Evolutionary conservation across 1,139 yeast species (phyloP), one percentile per base, ranked within the genome.

Genomic region (Debaryomyces singareniensis): DNA sequence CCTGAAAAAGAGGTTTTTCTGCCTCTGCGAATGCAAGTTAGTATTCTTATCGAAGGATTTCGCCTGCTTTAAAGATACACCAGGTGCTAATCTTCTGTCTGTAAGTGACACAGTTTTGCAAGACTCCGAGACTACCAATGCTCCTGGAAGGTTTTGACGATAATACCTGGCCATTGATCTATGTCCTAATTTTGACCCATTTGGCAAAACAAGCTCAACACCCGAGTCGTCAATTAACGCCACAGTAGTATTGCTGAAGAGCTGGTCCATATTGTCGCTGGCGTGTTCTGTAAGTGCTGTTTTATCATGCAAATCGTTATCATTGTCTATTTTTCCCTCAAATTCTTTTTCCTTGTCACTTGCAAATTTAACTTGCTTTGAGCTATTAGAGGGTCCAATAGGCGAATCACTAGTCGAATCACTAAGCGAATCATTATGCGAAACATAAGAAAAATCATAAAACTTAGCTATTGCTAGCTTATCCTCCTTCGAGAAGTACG

Each of bases 111-210:
- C 59, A 0, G 71, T 60, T 29, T 42, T 56, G 24, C 45, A 49
- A 0, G 60, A 49, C 9, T 63, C 69, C 4, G 37, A 29, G 6
- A 45, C 31, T 9, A 44, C 55, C 5, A 47, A 33, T 3, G 63
- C 59, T 11, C 44, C 30, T 0, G 53, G 47, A 15, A 59, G 44
- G 29, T 55, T 61, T 37, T 63, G 75, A 30, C 68, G 65, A 33
- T 64, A 60, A 34, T 64, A 62, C 26, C 66, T 51, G n/a, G 54
- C 46, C 64, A 68, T 59, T 2, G 68, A 49, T 30, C 78, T 48
- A 44, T 71, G 76, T 0, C 75, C 75, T 3, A 72, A 51, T 29
- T 56, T 55, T 5, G 63, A 47, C 1, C 78, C 78, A n/a, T 68
- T 55, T 0, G 77, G 75, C 25, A 72, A 56, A 1, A 56, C 49